Conservation (phyloP, 2,329 filamentous ascomycete species). For the Fusarium continuum region DNA sequence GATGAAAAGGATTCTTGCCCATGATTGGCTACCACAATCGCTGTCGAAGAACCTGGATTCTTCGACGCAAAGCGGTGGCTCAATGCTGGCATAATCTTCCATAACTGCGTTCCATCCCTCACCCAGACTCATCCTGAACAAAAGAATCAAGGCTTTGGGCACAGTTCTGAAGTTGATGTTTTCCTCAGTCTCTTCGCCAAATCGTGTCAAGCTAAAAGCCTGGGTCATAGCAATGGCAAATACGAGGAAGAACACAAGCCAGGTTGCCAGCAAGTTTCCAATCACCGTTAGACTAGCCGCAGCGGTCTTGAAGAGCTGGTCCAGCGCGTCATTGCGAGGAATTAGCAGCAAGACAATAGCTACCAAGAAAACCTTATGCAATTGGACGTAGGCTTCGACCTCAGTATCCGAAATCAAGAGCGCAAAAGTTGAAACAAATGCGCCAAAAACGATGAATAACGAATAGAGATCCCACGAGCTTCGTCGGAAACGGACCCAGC, state of each 20-base stretch:
- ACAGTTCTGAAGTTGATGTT: conserved; percentile 95
- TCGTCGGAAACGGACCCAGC: conserved; percentile 89
- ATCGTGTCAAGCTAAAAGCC: conserved; percentile 92
- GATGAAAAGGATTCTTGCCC: conserved; percentile 91
- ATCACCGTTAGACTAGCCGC: conserved; percentile 93
- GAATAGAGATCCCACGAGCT: conserved; percentile 98
- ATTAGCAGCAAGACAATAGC: conserved; percentile 90
- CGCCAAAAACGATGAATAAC: conserved; percentile 78
- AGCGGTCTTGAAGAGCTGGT: conserved; percentile 98
- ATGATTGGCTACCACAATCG: conserved; percentile 90
- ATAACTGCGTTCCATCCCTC: conserved; percentile 98
- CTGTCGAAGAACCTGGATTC: conserved; percentile 79
- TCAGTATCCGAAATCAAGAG: conserved; percentile 71
- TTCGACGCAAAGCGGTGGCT: conserved; percentile 82
- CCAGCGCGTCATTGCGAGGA: conserved; percentile 93
- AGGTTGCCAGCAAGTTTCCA: conserved; percentile 90
- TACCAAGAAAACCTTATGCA: conserved; percentile 95
- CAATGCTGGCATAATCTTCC: conserved; percentile 89
- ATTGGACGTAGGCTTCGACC: conserved; percentile 73
- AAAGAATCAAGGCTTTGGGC: conserved; percentile 89
- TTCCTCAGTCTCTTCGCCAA: conserved; percentile 74
- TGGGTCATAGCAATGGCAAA: conserved; percentile 97
- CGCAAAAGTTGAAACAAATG: conserved; percentile 81
- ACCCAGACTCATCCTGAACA: conserved; percentile 92
- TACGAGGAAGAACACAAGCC: conserved; percentile 96